Base-by-base conservation (phyloP, 192 early-diverging fungal genomes). In the Chytriomyces confervae region DNA sequence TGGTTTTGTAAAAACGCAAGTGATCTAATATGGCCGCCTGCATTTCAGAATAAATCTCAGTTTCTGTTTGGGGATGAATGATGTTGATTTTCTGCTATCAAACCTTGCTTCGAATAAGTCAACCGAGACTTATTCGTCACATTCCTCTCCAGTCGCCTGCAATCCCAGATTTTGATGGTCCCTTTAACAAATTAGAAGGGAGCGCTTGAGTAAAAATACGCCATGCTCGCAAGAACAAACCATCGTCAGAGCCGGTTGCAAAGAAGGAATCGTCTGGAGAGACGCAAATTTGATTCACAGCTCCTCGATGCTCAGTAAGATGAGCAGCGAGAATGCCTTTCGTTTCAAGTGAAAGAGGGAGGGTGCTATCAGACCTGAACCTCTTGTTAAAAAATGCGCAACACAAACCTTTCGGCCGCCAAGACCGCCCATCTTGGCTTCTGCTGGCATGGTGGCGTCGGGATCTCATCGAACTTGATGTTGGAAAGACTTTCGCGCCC, bases 1-100 rank as follows among this genome's bases (percentile, higher is more conserved):
- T 90, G 91, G 27, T 89, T 89, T 79, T 92, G 91, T 62, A 93
- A 91, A 75, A 95, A 96, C 6, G 90, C 87, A 61, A 97, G 81
- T 24, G 90, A 88, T 20, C 86, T 93, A 51, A 98, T 89, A 27
- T 87, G 86, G 7, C 94, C 93, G 10, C 92, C 94, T 65, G 62
- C 43, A 7, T 63, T 20, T 23, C 20, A 45, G 36, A 36, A 2
- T 36, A 36, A 36, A 36, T 36, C 36, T 36, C 36, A 36, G 36
- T 36, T 36, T 36, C 36, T 36, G 67, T 61, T 10, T 18, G 8
- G 8, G 29, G 51, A 62, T 62, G 18, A n/a, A 27, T 44, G 46
- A n/a, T 20, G 18, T 27, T 48, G 10, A 87, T 68, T 16, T 24
- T 23, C 46, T n/a, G 24, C 24, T 18, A 57, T 60, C 36, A 45